Conservation (phyloP, 768 basidiomycete species). For the Boletus fagicola region DNA sequence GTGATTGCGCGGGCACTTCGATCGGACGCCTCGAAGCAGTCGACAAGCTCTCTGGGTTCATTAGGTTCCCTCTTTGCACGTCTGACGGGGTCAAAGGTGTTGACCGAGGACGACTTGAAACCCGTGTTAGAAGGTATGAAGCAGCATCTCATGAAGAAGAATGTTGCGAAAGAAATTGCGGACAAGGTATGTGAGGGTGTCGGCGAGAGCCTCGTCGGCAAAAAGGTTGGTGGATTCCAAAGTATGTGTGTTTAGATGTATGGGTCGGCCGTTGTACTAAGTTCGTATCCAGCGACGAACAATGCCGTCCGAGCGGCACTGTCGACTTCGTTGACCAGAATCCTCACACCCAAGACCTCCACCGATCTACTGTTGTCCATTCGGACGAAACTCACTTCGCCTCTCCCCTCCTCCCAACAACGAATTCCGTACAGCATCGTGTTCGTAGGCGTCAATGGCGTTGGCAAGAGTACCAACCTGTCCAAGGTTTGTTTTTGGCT, state of each 20-base stretch:
- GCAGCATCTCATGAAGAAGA: conserved; percentile 97
- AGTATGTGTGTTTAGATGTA: conserved; percentile 46
- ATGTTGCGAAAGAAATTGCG: conserved; percentile 93
- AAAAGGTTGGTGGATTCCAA: conserved; percentile 87
- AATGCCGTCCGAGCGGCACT: conserved; percentile 81
- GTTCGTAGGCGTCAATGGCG: conserved; percentile 98
- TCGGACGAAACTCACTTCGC: conserved; percentile 77
- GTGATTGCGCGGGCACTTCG: conserved; percentile 61
- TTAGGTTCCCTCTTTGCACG: conserved; percentile 81
- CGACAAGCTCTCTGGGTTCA: conserved; percentile 53
- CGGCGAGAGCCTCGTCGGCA: conserved; percentile 85
- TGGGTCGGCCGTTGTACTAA: conserved; percentile 1
- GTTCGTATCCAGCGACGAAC: conserved; percentile 61
- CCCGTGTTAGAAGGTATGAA: conserved; percentile 94
- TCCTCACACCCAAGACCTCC: conserved; percentile 94
- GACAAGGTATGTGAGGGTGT: conserved; percentile 95
- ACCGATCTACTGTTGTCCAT: conserved; percentile 96
- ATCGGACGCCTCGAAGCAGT: conserved; percentile 36
- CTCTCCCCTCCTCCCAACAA: conserved; percentile 70
- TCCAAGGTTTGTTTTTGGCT: conserved; percentile 99
- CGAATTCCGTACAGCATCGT: conserved; percentile 88
- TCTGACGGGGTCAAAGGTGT: conserved; percentile 78
- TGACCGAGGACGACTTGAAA: conserved; percentile 79
- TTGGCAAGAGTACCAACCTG: conserved; percentile 97
- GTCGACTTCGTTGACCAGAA: conserved; percentile 83